phyloP scores from a whole-genome alignment of 495 filamentous ascomycete genomes.

The Xylaria scruposa region DNA sequence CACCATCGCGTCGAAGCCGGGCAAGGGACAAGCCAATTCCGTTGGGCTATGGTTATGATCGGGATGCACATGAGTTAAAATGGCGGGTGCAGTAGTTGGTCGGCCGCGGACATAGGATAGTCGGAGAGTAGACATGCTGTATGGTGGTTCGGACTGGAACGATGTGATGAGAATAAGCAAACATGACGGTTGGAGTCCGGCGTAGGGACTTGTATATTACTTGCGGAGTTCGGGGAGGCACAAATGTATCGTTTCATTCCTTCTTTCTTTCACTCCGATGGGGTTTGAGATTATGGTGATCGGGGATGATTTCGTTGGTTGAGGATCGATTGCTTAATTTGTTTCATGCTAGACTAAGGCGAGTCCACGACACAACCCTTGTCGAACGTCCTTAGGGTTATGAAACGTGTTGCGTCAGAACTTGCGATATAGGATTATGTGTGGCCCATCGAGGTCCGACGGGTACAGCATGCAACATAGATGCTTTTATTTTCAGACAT shows the following conservation, averaged over 20 bases:
- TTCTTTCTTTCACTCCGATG: neutral
- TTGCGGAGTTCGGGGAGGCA: neutral
- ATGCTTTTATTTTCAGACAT: no score
- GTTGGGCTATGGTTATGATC: neutral
- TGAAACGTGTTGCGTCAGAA: neutral
- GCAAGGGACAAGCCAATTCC: neutral
- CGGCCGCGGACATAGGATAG: neutral
- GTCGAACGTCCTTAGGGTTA: neutral
- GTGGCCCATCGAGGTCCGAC: neutral
- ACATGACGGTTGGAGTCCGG: slow-evolving; percentile 22
- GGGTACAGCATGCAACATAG: no score
- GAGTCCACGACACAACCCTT: neutral
- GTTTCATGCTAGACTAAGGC: neutral
- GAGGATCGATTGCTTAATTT: neutral
- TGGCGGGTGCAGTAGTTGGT: neutral
- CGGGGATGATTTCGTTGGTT: neutral
- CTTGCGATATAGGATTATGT: neutral
- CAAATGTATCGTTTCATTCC: neutral
- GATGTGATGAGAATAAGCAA: slow-evolving; percentile 23
- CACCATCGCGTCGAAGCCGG: neutral
- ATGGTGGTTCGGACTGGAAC: slow-evolving; percentile 13
- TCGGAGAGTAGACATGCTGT: neutral
- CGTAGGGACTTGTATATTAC: slow-evolving; percentile 16
- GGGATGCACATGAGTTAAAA: neutral
- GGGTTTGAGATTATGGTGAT: neutral